Percentiles rank a stretch among this genome's conserved stretches.
Conservation (phyloP, 164 flowering plant genomes). For the Aristolochia fimbriata region DNA sequence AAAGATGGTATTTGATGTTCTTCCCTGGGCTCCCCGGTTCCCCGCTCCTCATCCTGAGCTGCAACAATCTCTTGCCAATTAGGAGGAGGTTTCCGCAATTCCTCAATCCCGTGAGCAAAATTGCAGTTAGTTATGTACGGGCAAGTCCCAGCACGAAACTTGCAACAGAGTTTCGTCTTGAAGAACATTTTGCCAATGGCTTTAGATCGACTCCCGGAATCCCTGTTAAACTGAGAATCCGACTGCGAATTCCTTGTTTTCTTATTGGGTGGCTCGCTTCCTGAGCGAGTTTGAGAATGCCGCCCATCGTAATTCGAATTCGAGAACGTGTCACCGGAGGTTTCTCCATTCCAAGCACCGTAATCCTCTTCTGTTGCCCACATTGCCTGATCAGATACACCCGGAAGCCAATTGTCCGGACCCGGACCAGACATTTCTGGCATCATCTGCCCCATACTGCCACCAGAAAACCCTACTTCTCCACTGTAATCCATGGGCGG, state of each 20-base stretch:
- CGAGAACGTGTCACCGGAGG: conserved; percentile 23
- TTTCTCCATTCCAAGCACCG: conserved; percentile 49
- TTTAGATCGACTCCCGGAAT: conserved; percentile 40
- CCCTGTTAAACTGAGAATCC: conserved; percentile 26
- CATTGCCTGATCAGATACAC: conserved; percentile 38
- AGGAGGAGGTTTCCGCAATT: conserved; percentile 86
- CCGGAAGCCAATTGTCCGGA: conserved; percentile 37
- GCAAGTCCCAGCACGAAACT: conserved; percentile 84
- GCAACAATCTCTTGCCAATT: conserved; percentile 99
- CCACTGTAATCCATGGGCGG: conserved; percentile 41
- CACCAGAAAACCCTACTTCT: conserved; percentile 30
- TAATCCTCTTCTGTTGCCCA: conserved; percentile 99
- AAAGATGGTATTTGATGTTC: conserved; percentile 83
- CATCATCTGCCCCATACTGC: conserved; percentile 41
- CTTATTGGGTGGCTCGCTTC: conserved; percentile 61
- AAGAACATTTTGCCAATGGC: conserved; percentile 94
- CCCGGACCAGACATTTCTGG: conserved; percentile 20
- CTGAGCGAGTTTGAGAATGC: conserved; percentile 35
- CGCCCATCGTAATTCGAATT: conserved; percentile 40
- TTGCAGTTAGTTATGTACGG: conserved; percentile 93
- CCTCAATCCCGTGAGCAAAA: conserved; percentile 91
- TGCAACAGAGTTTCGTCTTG: conserved; percentile 93
- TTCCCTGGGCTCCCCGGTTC: conserved; percentile 55
- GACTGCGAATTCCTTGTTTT: conserved; percentile 44
- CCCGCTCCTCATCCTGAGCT: conserved; percentile 50